phyloP scores from a whole-genome alignment of 345 rosid species.

The Populus tremula region DNA sequence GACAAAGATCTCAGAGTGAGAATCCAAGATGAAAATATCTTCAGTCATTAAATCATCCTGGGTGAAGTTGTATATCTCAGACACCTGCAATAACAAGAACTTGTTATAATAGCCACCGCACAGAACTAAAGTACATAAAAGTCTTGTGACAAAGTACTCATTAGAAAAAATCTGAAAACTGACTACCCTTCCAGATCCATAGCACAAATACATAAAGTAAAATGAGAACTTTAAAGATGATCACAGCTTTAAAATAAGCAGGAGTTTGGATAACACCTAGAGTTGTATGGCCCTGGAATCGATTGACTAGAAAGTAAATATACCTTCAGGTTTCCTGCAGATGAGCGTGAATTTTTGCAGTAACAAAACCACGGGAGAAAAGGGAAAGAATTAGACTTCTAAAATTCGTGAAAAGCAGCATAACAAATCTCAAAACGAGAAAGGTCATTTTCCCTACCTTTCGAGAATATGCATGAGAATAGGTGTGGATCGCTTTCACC shows the following conservation, averaged over 20 bases:
- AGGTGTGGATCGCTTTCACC: slow-evolving; percentile 93
- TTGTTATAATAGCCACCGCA: slow-evolving; percentile 3
- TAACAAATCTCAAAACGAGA: slow-evolving; percentile 9
- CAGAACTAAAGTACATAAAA: neutral
- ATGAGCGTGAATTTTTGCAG: slow-evolving; percentile 27
- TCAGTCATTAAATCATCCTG: slow-evolving; percentile 99
- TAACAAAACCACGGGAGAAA: slow-evolving; percentile 16
- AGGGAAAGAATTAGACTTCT: slow-evolving; percentile 23
- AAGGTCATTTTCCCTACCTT: slow-evolving; percentile 43
- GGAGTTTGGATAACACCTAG: slow-evolving; percentile 5
- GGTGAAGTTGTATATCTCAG: slow-evolving; percentile 78
- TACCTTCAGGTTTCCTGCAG: slow-evolving; percentile 86
- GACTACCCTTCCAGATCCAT: neutral
- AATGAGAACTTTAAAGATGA: neutral
- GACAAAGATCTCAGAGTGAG: slow-evolving; percentile 77
- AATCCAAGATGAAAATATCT: slow-evolving; percentile 89
- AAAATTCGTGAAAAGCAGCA: neutral
- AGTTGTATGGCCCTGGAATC: neutral
- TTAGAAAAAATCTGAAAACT: neutral
- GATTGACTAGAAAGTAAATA: slow-evolving; percentile 24
- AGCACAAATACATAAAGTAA: neutral
- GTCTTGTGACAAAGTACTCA: neutral
- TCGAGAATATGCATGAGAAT: slow-evolving; percentile 73
- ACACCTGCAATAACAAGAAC: slow-evolving; percentile 51
- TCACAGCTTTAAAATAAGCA: neutral